Evolutionary conservation across 805 yeast species (phyloP), one percentile per base, ranked within the genome.

Genomic region (Candida chilensis): DNA sequence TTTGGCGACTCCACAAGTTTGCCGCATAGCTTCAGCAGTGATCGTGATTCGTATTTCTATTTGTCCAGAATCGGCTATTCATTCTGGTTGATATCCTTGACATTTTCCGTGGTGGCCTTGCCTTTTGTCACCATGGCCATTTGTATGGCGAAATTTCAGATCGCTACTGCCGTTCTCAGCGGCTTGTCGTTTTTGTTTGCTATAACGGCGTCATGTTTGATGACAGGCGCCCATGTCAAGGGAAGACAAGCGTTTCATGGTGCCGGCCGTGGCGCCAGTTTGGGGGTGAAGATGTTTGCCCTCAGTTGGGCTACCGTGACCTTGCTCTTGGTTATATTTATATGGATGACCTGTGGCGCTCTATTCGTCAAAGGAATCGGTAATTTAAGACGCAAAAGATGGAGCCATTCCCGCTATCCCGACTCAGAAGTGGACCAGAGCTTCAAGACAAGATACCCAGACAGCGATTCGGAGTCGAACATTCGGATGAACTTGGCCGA

Each of bases 231-330:
- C n/a, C 73, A 64, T 45, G 73, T 64, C 6, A 65, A 58, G 41
- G 81, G 78, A 5, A 64, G 65, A 30, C 50, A 62, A 22, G 60
- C 60, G 2, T 76, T 74, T 50, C 53, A 50, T 8, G 40, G 57
- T 25, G 60, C 51, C 19, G 70, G 71, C n/a, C 45, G 51, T 13
- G 12, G 32, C 12, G 62, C 80, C 2, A 47, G 40, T 3, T 24
- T 76, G 24, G 78, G 79, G 10, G 47, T 54, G 6, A 63, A 61
- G 25, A 57, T 66, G 49, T 61, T 80, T 48, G 85, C 74, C 10
- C 68, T 78, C 35, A 53, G 74, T 21, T 83, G 94, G 94, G 50
- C 77, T 4, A 49, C 70, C 5, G 64, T 64, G n/a, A n/a, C n/a
- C n/a, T n/a, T n/a, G n/a, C n/a, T n/a, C n/a, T n/a, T n/a, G n/a